phyloP scores from a whole-genome alignment of 768 basidiomycete genomes.

The Pleurotus sapidus region DNA sequence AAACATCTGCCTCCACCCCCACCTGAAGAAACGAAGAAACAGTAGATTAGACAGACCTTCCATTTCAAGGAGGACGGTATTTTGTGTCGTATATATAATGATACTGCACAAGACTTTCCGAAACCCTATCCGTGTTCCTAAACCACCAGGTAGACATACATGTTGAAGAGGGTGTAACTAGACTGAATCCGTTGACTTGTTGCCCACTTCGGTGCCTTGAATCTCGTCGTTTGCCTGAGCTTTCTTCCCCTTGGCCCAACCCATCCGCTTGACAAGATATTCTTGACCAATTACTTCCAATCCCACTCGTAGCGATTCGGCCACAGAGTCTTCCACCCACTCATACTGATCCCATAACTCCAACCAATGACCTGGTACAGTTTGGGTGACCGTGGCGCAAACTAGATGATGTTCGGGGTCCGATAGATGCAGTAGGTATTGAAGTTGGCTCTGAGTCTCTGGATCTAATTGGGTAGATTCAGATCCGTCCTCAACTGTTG shows the following conservation, averaged over 20 bases:
- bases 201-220: slow-evolving; percentile 3
- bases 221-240: slow-evolving; percentile 20
- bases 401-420: slow-evolving; percentile 81
- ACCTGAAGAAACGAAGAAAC: slow-evolving; percentile 80
- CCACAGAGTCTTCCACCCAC: slow-evolving; percentile 95
- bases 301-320: slow-evolving; percentile 79
- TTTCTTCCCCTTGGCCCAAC: slow-evolving; percentile 54
- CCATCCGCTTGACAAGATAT: slow-evolving; percentile 84
- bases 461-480: slow-evolving; percentile 30
- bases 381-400: slow-evolving; percentile 80
- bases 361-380: slow-evolving; percentile 83
- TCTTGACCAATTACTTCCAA: slow-evolving; percentile 93
- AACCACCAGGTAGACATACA: too few relatives aligned
- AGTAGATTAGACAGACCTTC: slow-evolving; percentile 22
- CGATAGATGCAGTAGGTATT: slow-evolving; percentile 66
- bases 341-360: slow-evolving; percentile 88
- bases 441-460: slow-evolving; percentile 48
- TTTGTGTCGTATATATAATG: not conserved
- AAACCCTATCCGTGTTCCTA: too few relatives aligned
- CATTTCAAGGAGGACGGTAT: not conserved
- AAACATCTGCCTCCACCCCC: slow-evolving; percentile 76
- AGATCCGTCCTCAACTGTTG: slow-evolving; percentile 15
- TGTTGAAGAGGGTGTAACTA: too few relatives aligned
- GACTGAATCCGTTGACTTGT: not conserved
- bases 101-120: not conserved